Conservation (phyloP, 1,284 basidiomycete genomes). For the Pseudozyma hubeiensis region DNA sequence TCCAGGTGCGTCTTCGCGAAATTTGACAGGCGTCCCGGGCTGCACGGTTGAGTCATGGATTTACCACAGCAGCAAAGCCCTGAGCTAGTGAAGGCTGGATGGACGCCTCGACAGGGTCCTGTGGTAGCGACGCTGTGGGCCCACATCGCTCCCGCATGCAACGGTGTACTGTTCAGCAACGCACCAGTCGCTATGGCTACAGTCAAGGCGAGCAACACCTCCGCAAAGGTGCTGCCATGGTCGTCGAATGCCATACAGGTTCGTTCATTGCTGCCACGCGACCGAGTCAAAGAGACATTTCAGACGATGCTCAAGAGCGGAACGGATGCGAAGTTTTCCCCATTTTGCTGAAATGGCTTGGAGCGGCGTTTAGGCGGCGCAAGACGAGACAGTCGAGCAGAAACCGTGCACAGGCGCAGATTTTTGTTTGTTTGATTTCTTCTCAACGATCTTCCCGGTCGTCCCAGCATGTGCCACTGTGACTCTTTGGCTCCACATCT, state of each 20-base stretch:
- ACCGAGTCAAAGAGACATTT: no score
- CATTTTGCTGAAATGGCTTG: background rate
- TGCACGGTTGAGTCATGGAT: constrained; percentile 31
- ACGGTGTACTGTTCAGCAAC: no score
- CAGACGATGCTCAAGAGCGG: background rate
- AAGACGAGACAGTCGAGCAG: background rate
- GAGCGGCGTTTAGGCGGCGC: background rate
- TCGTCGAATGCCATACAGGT: no score
- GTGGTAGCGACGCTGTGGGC: background rate
- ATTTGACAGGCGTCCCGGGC: background rate
- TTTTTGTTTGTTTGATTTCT: constrained; percentile 8
- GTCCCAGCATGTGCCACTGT: constrained; percentile 14
- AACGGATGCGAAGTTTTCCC: background rate
- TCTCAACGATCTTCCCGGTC: constrained; percentile 38
- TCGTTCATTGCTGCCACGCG: no score
- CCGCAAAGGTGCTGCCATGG: no score
- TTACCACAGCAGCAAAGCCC: background rate
- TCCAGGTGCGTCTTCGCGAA: constrained; percentile 9
- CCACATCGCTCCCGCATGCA: no score
- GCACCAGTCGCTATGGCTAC: no score
- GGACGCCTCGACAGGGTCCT: background rate
- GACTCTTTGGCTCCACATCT: background rate
- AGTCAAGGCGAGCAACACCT: no score
- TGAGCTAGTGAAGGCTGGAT: constrained; percentile 18
- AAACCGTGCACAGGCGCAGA: constrained; percentile 2